Percentiles rank a stretch among this genome's conserved stretches.
phyloP scores from a whole-genome alignment of 2,329 filamentous ascomycete genomes.

The Colletotrichum aenigma region DNA sequence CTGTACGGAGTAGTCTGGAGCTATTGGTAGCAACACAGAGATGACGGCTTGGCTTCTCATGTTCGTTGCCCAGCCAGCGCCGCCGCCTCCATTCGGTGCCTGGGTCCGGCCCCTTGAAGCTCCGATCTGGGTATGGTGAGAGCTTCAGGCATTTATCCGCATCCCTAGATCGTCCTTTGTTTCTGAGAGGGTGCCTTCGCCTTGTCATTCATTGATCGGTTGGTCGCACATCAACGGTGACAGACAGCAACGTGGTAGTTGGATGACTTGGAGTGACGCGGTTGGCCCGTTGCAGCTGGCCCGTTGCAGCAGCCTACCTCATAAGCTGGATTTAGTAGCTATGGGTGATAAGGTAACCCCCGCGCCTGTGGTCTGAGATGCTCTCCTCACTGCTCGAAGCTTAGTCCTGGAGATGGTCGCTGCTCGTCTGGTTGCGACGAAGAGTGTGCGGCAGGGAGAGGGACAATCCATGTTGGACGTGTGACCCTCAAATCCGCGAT shows the following conservation, averaged over 20 bases:
- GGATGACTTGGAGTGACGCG: slow-evolving; percentile 14
- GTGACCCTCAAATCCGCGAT: neutral
- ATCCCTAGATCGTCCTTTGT: neutral
- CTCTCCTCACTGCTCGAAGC: neutral
- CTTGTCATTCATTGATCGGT: neutral
- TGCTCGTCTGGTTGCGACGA: neutral
- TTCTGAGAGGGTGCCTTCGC: neutral
- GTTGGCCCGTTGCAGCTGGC: slow-evolving; percentile 20
- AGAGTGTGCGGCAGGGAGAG: neutral
- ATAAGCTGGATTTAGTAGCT: neutral
- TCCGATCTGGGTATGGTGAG: neutral
- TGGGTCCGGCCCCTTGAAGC: neutral
- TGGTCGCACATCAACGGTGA: neutral
- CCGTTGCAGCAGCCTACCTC: neutral
- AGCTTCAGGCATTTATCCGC: neutral
- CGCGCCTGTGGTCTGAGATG: neutral
- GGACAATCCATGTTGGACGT: neutral
- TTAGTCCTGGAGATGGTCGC: neutral
- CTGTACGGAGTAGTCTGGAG: neutral
- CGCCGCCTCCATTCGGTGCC: neutral
- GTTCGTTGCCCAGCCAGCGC: neutral
- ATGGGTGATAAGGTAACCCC: neutral
- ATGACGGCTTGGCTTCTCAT: neutral
- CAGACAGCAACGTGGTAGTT: neutral
- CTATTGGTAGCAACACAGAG: neutral